Evolutionary conservation across 2,329 filamentous ascomycete species (phyloP), one percentile per base, ranked within the genome.

Genomic region (Colletotrichum sp.): DNA sequence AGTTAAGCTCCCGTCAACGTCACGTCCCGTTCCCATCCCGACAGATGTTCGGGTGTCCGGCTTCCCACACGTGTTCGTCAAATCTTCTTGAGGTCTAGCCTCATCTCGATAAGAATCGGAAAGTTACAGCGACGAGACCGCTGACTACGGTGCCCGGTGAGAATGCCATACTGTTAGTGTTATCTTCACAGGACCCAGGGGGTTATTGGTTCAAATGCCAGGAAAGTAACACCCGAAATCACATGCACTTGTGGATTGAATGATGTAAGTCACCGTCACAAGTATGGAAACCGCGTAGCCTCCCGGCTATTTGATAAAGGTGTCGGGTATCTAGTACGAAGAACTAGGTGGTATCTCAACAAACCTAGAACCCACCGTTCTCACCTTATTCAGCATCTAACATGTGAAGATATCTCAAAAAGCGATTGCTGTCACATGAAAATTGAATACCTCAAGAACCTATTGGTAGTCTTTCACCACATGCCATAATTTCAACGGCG

Each of bases 361-460:
- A 52, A 52, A 52, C 44, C 44, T 21, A 52, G 44, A 49, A 49
- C n/a, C 44, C n/a, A 1, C 44, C 2, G 44, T 13, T 52, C 3
- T 52, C n/a, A 21, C 7, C n/a, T 13, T 52, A 13, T 52, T 3
- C n/a, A 52, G 3, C 10, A 21, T 52, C 0, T 1, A 52, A 13
- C 44, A 52, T 13, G 44, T 52, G 44, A 52, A 52, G 44, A 1
- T 52, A 21, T 21, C 8, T 4, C 5, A 13, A 52, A 52, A 5
- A 13, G 3, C 44, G 0, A 52, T 0, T 21, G 3, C n/a, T 52
- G 44, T 52, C 44, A 52, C 44, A 21, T 52, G 44, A 5, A 21
- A 21, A 21, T 3, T 52, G 10, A 2, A 12, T 21, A 0, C n/a
- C 12, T 21, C 0, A 7, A 3, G 0, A 52, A 18, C n/a, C 7